Base-by-base conservation (phyloP, 352 stramenopile genomes). In the Phytopythium ostracodes region DNA sequence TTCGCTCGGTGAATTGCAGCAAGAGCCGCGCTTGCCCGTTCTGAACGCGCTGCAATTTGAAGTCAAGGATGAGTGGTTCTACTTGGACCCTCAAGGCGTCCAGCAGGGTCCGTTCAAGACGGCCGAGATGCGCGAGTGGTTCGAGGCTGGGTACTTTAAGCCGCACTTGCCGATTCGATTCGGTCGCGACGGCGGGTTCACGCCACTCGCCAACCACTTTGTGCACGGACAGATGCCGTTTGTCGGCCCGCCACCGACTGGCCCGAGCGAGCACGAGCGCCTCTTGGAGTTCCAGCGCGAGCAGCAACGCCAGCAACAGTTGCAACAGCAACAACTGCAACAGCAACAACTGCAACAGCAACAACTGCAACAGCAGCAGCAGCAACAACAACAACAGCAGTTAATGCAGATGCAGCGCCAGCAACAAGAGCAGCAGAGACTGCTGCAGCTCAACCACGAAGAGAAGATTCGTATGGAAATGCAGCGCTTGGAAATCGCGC, bases 101-200 rank as follows among this genome's bases (percentile, higher is more conserved):
- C 84, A 93, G 56, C 85, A 94, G 64, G 84, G 87, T 22, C 87
- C 84, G 20, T 96, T 96, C 71, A 94, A 93, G 67, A 92, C 79
- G 27, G 72, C 71, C 0, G 87, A 96, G 42, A 96, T 96, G 87
- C 87, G 87, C 8, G 87, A 96, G 60, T 96, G 87, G 87, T 96
- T 94, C 47, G 87, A 96, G 61, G 87, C 87, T 4, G 87, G 87
- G 15, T 96, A 96, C 73, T 96, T 96, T 25, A 96, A 96, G 60
- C 87, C 87, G 14, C 85, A 94, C 59, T 63, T 96, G n/a, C 87
- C 87, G 17, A 94, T 96, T 65, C 82, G 79, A 36, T 95, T 92
- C 60, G 83, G 86, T 3, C 74, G 64, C n/a, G 79, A 93, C 58
- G 81, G 83, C 2, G 67, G 66, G 10, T 95, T 95, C 64, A 81